These are phyloP conservation scores for Coniferiporia sulphurascens DNA, from an alignment of 1,284 basidiomycete genomes.

Conservation along the genomic window DNA sequence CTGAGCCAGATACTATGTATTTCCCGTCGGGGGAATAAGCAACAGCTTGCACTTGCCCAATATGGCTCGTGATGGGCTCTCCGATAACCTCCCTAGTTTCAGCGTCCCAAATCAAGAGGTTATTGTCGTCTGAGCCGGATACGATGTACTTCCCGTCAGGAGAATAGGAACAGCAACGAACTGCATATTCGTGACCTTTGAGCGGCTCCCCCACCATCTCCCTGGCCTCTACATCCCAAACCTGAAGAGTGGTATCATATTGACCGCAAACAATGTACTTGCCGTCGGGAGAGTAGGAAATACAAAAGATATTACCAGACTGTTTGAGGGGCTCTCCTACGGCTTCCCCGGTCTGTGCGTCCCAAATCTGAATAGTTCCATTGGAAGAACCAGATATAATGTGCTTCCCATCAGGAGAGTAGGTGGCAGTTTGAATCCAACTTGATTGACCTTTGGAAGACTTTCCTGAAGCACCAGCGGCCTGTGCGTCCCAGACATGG, in stretches of 20 bases:
- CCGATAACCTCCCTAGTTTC: background rate
- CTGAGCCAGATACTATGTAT: constrained; percentile 60
- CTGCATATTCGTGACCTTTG: constrained; percentile 1
- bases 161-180: constrained; percentile 7
- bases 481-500: background rate
- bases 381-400: constrained; percentile 83
- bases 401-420: background rate
- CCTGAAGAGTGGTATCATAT: background rate
- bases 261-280: background rate
- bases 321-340: background rate
- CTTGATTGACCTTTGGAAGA: background rate
- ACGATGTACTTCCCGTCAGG: background rate
- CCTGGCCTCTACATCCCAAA: background rate
- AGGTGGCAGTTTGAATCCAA: background rate
- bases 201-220: constrained; percentile 4
- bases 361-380: constrained; percentile 86
- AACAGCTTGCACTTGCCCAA: constrained; percentile 3
- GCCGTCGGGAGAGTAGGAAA: background rate
- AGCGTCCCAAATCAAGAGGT: background rate
- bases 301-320: background rate
- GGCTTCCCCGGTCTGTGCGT: constrained; percentile 67
- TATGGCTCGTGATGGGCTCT: constrained; percentile 6
- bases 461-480: background rate
- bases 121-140: constrained; percentile 9
- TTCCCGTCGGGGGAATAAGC: constrained; percentile 19